phyloP scores from a whole-genome alignment of 345 rosid species.

The Schrenkiella parvula region DNA sequence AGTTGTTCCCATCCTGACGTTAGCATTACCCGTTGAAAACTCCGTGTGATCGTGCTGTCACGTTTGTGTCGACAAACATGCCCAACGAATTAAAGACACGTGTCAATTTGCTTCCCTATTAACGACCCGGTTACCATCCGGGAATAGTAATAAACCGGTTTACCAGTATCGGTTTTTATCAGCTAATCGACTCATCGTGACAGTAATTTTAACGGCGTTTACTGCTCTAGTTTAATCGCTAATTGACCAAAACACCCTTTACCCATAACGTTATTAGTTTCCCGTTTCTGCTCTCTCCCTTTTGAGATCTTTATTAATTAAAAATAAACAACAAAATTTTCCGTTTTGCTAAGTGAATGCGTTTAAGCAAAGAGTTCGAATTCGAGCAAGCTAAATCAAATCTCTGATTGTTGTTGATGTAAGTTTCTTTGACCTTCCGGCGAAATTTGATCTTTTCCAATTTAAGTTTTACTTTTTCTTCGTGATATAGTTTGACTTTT shows the following conservation, averaged over 20 bases:
- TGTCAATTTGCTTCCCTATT: not conserved
- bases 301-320: slow-evolving; percentile 12
- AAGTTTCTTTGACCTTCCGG: slow-evolving; percentile 10
- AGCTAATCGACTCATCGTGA: slow-evolving; percentile 9
- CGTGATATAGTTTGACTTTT: slow-evolving; percentile 19
- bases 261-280: slow-evolving; percentile 29
- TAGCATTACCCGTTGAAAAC: slow-evolving; percentile 27
- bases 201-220: slow-evolving; percentile 30
- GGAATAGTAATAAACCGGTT: slow-evolving; percentile 19
- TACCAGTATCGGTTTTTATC: not conserved
- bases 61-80: slow-evolving; percentile 12
- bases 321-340: not conserved
- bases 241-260: slow-evolving; percentile 27
- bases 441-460: not conserved
- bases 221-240: not conserved
- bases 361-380: slow-evolving; percentile 18
- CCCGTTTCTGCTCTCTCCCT: not conserved
- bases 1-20: slow-evolving; percentile 24
- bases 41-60: slow-evolving; percentile 37
- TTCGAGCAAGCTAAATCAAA: slow-evolving; percentile 14
- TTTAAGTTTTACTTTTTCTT: not conserved
- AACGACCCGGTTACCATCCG: slow-evolving; percentile 21
- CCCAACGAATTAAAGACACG: slow-evolving; percentile 11
- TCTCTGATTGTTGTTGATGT: slow-evolving; percentile 19
- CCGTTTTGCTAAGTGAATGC: slow-evolving; percentile 26